Base-by-base conservation (phyloP, 768 basidiomycete species). In the Cantharellus anzutake region DNA sequence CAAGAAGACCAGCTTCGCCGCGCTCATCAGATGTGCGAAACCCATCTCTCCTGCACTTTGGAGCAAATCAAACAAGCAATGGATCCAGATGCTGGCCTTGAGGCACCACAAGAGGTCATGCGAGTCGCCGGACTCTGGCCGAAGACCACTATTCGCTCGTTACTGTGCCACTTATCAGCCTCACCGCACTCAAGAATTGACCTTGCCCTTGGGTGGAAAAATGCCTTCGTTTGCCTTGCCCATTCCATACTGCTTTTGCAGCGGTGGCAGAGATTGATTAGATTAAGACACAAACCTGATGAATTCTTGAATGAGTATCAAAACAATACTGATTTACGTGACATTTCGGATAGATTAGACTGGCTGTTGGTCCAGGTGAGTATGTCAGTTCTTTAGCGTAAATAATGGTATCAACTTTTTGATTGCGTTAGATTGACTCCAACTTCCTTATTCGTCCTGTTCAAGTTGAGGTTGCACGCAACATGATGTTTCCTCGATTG, bases 401-500 rank as follows among this genome's bases (percentile, higher is more conserved):
- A 11, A 11, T 48, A 1, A 11, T 11, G 14, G 7, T 11, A 7
- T 37, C 38, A 37, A 55, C 52, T 48, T 29, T 11, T 48, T 48
- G 44, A 48, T 48, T 55, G 14, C 52, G 20, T 11, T 55, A 78
- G 77, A 70, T 79, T 1, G 75, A 79, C 59, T 66, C 71, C 4
- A 68, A 78, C 56, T 70, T 80, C 42, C 60, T 72, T 4, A 65
- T 71, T 37, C 75, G 78, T 3, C 68, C 69, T 0, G 63, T 78
- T 20, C 79, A 80, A 60, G 66, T 67, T 0, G 57, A 65, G 0
- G 66, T 80, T 7, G 76, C 77, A 0, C 56, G 63, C 2, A 72
- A 77, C 55, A 79, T 80, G 79, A 74, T 76, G 34, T 58, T 64
- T 0, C 78, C 79, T 0, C 60, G 58, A 1, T 71, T 66, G 0